Percentiles rank a stretch among this genome's conserved stretches.
These are phyloP conservation scores for Microdochium nivale DNA, from an alignment of 2,329 filamentous ascomycete species.

Conservation along the genomic window DNA sequence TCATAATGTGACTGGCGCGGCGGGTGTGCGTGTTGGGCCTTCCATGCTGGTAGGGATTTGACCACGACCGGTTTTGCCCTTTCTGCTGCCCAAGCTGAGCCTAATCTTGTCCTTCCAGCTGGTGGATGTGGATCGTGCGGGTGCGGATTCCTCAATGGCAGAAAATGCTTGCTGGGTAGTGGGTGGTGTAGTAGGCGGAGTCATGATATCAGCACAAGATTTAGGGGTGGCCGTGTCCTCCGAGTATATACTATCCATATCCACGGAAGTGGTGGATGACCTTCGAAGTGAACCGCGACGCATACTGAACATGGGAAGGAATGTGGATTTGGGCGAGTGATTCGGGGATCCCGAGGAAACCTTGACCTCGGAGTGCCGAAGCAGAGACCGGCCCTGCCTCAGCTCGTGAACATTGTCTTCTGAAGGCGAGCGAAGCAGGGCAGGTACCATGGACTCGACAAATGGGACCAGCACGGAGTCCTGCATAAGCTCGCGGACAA, in stretches of 20 bases:
- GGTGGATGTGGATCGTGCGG: conserved; percentile 45
- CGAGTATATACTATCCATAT: conserved; percentile 40
- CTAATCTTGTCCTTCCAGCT: conserved; percentile 59
- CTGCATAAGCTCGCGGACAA: conserved; percentile 95
- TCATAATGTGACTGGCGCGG: conserved; percentile 39
- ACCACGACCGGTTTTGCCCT: conserved; percentile 35
- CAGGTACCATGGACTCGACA: conserved; percentile 55
- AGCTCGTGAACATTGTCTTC: conserved; percentile 26
- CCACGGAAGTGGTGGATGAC: conserved; percentile 33
- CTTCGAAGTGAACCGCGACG: conserved; percentile 5
- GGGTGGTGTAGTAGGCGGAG: conserved; percentile 66
- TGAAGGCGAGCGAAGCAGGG: conserved; percentile 21
- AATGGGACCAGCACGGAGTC: conserved; percentile 92
- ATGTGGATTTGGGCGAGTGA: conserved; percentile 34
- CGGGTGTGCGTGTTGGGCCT: conserved; percentile 18
- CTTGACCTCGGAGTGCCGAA: conserved; percentile 25
- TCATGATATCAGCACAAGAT: conserved; percentile 57
- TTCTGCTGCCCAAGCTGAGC: conserved; percentile 47
- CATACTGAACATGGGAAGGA: conserved; percentile 35
- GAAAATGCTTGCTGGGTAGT: conserved; percentile 47
- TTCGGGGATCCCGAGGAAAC: conserved; percentile 25
- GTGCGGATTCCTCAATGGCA: conserved; percentile 42
- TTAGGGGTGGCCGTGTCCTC: conserved; percentile 59
- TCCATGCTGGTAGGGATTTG: conserved; percentile 29
- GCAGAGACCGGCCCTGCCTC: conserved; percentile 28